phyloP scores from a whole-genome alignment of 768 basidiomycete species.

The Phanerochaete sordida region DNA sequence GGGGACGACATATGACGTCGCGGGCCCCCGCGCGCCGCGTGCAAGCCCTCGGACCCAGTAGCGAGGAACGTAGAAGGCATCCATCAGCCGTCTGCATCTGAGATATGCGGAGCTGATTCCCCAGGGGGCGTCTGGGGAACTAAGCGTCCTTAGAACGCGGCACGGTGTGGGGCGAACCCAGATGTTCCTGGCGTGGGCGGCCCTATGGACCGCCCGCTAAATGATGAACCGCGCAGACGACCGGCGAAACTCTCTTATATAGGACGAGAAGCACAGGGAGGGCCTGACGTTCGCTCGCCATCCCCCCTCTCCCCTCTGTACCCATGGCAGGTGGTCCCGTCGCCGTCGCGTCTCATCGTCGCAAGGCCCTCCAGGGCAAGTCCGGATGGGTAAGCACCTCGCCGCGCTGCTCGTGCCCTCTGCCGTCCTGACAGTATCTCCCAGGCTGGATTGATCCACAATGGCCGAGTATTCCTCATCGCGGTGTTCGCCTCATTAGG shows the following conservation, averaged over 20 bases:
- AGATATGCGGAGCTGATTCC: background rate
- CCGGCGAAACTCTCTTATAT: background rate
- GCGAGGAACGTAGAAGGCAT: background rate
- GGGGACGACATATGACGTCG: background rate
- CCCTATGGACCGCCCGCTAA: background rate
- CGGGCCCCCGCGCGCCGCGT: background rate
- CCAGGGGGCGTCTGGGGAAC: background rate
- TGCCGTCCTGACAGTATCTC: background rate
- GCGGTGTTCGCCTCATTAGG: slow-evolving; percentile 79
- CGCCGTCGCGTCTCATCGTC: slow-evolving; percentile 39
- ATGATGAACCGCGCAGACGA: background rate
- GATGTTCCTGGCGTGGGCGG: background rate
- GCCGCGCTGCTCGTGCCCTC: background rate
- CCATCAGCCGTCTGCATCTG: background rate
- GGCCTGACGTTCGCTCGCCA: background rate
- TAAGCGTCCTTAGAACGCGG: background rate
- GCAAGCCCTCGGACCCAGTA: background rate
- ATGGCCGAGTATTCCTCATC: slow-evolving; percentile 60
- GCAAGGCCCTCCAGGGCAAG: slow-evolving; percentile 54
- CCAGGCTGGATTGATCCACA: slow-evolving; percentile 63
- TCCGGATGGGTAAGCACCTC: slow-evolving; percentile 59
- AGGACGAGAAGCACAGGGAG: background rate
- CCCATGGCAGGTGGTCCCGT: slow-evolving; percentile 46
- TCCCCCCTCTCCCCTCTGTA: background rate
- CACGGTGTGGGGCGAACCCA: background rate